Percentiles rank a stretch among this genome's conserved stretches.
phyloP scores from a whole-genome alignment of 2,329 filamentous ascomycete genomes.

The Neopestalotiopsis rosae region DNA sequence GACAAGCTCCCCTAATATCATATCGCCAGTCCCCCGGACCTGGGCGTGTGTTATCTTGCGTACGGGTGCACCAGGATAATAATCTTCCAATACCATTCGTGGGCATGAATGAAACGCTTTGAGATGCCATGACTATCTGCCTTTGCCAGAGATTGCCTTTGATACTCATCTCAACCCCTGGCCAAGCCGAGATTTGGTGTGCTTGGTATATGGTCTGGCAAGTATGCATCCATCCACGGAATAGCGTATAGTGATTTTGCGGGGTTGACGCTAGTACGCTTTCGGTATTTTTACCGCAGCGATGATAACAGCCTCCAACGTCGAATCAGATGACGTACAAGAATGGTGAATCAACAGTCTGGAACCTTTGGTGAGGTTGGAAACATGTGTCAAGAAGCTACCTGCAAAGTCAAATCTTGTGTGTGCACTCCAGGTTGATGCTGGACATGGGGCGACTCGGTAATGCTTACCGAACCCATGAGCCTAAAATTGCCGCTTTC shows the following conservation, averaged over 20 bases:
- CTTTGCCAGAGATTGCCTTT: no score
- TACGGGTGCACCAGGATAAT: no score
- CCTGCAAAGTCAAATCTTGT: background rate
- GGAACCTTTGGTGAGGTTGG: background rate
- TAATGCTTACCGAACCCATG: background rate
- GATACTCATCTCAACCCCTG: no score
- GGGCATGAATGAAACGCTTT: no score
- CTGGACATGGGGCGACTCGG: background rate
- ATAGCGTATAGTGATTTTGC: background rate
- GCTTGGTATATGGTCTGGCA: background rate
- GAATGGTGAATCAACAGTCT: background rate
- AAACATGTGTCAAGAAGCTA: background rate
- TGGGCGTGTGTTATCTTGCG: no score
- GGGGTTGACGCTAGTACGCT: background rate
- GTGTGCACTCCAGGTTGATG: background rate
- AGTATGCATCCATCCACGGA: background rate
- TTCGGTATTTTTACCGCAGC: background rate
- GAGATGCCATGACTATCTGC: no score
- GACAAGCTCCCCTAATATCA: no score
- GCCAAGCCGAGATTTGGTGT: background rate
- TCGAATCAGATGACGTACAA: background rate
- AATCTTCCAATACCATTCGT: no score
- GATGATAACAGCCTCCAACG: background rate
- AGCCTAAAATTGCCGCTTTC: background rate
- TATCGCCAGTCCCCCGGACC: no score